These are phyloP conservation scores for Populus alba DNA, from an alignment of 345 rosid species.

Conservation along the genomic window DNA sequence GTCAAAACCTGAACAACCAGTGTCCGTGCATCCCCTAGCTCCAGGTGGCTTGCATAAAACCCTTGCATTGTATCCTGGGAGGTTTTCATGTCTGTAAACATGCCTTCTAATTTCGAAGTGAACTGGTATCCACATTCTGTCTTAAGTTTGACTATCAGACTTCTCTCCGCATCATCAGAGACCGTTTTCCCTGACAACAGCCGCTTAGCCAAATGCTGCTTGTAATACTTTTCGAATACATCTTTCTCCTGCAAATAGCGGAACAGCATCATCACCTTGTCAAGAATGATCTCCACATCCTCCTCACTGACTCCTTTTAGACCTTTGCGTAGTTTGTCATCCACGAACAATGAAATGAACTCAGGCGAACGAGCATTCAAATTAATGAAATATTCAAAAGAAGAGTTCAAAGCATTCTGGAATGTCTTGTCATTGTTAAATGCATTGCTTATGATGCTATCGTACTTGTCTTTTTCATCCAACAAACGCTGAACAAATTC, in stretches of 20 bases:
- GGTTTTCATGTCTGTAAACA: conserved; percentile 99
- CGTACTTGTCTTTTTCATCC: conserved; percentile 91
- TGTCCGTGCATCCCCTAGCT: conserved; percentile 81
- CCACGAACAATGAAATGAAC: conserved; percentile 88
- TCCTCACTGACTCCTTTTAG: conserved; percentile 85
- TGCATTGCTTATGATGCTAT: conserved; percentile 61
- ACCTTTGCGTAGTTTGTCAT: conserved; percentile 92
- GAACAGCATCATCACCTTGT: conserved; percentile 99
- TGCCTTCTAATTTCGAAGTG: conserved; percentile 95
- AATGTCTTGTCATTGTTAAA: conserved; percentile 86
- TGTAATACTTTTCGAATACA: conserved; percentile 94
- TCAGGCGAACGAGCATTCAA: conserved; percentile 93
- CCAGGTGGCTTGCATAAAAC: conserved; percentile 66
- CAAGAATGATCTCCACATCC: conserved; percentile 88
- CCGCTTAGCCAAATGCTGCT: conserved; percentile 96
- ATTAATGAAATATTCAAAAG: conserved; percentile 90
- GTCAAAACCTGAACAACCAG: conserved; percentile 92
- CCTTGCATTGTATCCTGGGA: conserved; percentile 93
- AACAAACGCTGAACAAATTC: conserved; percentile 91
- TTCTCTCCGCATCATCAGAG: conserved; percentile 94
- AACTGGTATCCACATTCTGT: conserved; percentile 98
- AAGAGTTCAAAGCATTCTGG: conserved; percentile 91
- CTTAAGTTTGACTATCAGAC: conserved; percentile 92
- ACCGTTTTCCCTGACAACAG: conserved; percentile 89
- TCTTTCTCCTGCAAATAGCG: conserved; percentile 98